phyloP scores from a whole-genome alignment of 2,329 filamentous ascomycete species.

The Venturia carpophila region DNA sequence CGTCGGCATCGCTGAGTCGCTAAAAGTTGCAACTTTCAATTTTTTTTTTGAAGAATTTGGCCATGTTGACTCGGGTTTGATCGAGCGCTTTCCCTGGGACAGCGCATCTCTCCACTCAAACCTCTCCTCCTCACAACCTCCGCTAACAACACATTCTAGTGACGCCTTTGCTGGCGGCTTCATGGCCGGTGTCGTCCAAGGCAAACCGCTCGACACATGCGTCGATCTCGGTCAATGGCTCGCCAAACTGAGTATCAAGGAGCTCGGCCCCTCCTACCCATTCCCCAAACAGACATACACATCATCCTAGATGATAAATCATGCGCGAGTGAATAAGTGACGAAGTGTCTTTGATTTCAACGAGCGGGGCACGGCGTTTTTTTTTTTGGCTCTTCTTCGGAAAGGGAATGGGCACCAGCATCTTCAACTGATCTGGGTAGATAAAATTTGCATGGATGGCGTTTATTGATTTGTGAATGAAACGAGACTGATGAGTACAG shows the following conservation, averaged over 20 bases:
- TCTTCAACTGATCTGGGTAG: constrained; percentile 11
- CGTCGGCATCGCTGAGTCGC: no score
- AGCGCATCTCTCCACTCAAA: neutral
- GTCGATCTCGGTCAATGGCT: constrained; percentile 97
- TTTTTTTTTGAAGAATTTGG: no score
- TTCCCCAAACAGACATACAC: constrained; percentile 34
- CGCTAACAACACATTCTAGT: constrained; percentile 37
- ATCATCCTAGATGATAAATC: neutral
- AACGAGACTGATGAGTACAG: neutral
- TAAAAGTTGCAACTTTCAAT: no score
- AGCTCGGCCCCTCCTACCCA: constrained; percentile 83
- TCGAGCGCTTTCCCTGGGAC: no score
- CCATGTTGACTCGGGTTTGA: no score
- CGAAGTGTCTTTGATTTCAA: constrained; percentile 12
- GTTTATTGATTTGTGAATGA: neutral
- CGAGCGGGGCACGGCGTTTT: constrained; percentile 6
- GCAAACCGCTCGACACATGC: constrained; percentile 66
- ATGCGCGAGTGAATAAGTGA: neutral
- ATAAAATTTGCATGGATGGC: constrained; percentile 1
- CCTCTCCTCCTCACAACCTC: neutral
- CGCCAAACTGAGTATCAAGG: constrained; percentile 85
- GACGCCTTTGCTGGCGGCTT: constrained; percentile 96
- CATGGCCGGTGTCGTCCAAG: constrained; percentile 78
- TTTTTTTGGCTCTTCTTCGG: neutral
- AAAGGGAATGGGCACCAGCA: neutral